A percentile compares a stretch with the other conserved stretches of the same genome.
Conservation (phyloP, 176 grass and related monocot genomes). For the Oryza longistaminata region DNA sequence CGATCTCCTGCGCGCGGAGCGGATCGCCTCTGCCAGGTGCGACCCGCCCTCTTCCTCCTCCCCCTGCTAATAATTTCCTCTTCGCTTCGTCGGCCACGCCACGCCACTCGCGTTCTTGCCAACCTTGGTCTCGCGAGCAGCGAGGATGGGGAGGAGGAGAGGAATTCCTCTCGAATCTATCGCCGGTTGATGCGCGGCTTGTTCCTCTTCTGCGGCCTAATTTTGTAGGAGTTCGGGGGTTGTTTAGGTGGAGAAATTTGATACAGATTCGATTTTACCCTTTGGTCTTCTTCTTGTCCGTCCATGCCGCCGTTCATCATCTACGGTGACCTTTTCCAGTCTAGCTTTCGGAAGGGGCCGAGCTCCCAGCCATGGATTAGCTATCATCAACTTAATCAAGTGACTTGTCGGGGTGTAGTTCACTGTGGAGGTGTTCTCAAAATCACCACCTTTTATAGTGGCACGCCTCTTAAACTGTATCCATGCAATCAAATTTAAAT, state of each 20-base stretch:
- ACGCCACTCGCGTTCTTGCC: not conserved
- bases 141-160: too few relatives aligned
- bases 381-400: not conserved
- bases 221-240: not conserved
- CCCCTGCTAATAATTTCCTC: not conserved
- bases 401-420: not conserved
- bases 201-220: not conserved
- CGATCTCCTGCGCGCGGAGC: not conserved
- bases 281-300: not conserved
- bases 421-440: not conserved
- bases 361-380: not conserved
- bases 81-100: not conserved
- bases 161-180: too few relatives aligned
- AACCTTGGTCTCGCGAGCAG: not conserved
- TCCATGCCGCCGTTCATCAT: not conserved
- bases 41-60: not conserved
- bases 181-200: not conserved
- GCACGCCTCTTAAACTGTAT: not conserved
- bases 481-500: not conserved
- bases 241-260: not conserved
- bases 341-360: not conserved
- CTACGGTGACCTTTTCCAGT: not conserved
- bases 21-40: not conserved
- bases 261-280: not conserved
- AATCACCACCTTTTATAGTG: not conserved